Conservation (phyloP, 139 green algal genomes). For the Tetradesmus lagerheimii region DNA sequence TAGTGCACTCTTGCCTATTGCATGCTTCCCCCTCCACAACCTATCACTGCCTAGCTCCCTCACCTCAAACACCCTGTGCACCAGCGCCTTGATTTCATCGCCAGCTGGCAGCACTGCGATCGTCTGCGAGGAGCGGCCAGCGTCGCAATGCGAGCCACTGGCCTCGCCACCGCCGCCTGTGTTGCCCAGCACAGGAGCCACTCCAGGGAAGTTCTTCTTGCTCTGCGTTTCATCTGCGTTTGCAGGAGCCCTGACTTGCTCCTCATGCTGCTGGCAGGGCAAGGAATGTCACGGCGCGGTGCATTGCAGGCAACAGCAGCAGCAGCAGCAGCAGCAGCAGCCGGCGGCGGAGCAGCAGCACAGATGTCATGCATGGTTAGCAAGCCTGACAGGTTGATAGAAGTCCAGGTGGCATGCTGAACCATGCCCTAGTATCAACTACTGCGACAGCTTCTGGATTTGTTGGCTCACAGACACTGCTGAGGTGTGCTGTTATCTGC, state of each 20-base stretch:
- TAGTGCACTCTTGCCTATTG: too few species aligned
- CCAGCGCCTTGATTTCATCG: slow-evolving; percentile 17
- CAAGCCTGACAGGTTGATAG: background rate
- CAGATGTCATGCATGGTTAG: too few species aligned
- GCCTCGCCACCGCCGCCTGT: background rate
- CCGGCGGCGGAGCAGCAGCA: background rate
- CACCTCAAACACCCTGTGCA: slow-evolving; percentile 27
- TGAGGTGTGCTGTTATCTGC: too few species aligned
- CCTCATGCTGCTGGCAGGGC: background rate
- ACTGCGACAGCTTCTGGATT: too few species aligned
- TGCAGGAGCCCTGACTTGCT: background rate
- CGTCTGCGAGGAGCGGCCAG: background rate
- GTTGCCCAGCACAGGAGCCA: background rate
- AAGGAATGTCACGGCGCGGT: background rate
- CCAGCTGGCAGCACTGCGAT: background rate
- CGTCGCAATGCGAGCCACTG: background rate
- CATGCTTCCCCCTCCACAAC: too few species aligned
- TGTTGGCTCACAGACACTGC: too few species aligned
- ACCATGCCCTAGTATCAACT: background rate
- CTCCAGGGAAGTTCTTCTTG: background rate
- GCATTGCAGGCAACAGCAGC: background rate
- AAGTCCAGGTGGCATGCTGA: background rate
- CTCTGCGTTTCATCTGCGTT: background rate
- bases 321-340: background rate
- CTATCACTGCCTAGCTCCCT: background rate